A percentile compares a stretch with the other conserved stretches of the same genome.
Evolutionary conservation across 2,329 filamentous ascomycete species (phyloP).

Genomic region (Orbilia quercus): DNA sequence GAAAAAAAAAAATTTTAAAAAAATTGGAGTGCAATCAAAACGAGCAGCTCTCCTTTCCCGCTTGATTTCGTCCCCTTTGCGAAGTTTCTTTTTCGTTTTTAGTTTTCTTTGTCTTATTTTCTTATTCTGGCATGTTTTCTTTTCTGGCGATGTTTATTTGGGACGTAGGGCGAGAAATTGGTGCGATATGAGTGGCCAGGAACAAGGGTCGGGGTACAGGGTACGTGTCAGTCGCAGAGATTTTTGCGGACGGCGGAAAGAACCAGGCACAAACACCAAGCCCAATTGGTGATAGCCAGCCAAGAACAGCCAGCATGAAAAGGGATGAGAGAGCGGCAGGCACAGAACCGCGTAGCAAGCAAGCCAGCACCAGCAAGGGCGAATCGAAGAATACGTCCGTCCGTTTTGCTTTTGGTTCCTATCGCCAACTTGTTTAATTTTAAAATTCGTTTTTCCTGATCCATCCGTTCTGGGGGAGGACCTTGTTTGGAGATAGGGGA

Average conservation of each 20-base stretch:
- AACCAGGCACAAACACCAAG: slow-evolving; percentile 49
- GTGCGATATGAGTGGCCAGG: slow-evolving; percentile 32
- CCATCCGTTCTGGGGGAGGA: slow-evolving; percentile 15
- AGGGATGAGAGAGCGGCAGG: slow-evolving; percentile 44
- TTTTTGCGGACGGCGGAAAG: slow-evolving; percentile 46
- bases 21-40: slow-evolving; percentile 53
- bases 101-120: background rate
- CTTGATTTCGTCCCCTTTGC: slow-evolving; percentile 13
- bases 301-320: slow-evolving; percentile 51
- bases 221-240: slow-evolving; percentile 56
- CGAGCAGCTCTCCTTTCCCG: slow-evolving; percentile 56
- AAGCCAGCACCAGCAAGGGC: too few species aligned
- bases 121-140: slow-evolving; percentile 28
- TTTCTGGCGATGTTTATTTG: slow-evolving; percentile 40
- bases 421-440: slow-evolving; percentile 56
- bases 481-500: slow-evolving; percentile 28
- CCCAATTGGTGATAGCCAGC: slow-evolving; percentile 16
- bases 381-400: slow-evolving; percentile 37
- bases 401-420: slow-evolving; percentile 53
- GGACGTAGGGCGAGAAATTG: slow-evolving; percentile 53
- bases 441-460: slow-evolving; percentile 57
- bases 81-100: too few species aligned
- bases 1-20: slow-evolving; percentile 29
- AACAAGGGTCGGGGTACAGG: slow-evolving; percentile 31
- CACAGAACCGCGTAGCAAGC: slow-evolving; percentile 7